A percentile compares a stretch with the other conserved stretches of the same genome.
phyloP scores from a whole-genome alignment of 2,329 filamentous ascomycete genomes.

The Pyrenochaeta sp. region DNA sequence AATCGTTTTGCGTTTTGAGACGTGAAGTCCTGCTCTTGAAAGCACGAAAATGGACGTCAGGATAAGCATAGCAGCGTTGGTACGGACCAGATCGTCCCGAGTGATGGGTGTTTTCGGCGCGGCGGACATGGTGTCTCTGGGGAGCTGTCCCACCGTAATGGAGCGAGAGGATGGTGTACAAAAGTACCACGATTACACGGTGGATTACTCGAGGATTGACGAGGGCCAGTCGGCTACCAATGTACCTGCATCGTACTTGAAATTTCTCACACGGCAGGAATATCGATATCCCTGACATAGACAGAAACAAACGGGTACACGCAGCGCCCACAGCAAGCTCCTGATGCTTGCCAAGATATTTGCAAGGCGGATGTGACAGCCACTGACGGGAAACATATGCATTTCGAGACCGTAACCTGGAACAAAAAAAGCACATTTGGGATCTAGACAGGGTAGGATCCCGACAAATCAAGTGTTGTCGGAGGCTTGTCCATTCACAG shows the following conservation, averaged over 20 bases:
- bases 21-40: conserved; percentile 11
- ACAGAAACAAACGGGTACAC: background rate
- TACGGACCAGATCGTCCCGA: conserved; percentile 11
- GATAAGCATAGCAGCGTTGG: conserved; percentile 22
- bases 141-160: background rate
- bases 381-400: background rate
- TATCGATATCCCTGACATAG: background rate
- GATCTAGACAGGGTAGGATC: background rate
- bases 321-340: background rate
- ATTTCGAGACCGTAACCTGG: background rate
- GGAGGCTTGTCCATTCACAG: too few species aligned
- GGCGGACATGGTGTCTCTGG: conserved; percentile 4
- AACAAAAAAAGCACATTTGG: background rate
- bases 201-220: background rate
- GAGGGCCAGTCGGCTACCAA: too few species aligned
- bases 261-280: background rate
- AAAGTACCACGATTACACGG: background rate
- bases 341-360: background rate
- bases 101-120: conserved; percentile 13
- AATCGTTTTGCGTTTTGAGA: conserved; percentile 15
- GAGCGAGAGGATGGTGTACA: background rate
- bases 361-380: background rate
- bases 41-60: conserved; percentile 20
- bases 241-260: background rate
- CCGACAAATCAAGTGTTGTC: background rate